Percentiles rank a stretch among this genome's conserved stretches.
Evolutionary conservation across 345 rosid species (phyloP).

Genomic region (Brassica cretica): DNA sequence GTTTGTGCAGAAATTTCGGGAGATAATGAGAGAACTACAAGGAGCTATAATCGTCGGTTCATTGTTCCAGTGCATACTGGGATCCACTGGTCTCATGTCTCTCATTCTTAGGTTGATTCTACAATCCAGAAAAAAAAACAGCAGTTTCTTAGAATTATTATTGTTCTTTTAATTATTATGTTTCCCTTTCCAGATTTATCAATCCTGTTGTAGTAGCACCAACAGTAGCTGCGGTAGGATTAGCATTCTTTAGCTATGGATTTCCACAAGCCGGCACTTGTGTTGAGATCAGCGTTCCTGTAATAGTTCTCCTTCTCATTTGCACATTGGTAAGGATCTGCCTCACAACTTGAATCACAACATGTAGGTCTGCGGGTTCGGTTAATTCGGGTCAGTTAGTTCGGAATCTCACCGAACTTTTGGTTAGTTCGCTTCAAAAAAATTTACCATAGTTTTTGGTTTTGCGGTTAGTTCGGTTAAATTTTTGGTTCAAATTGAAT

Average conservation of each 20-base stretch:
- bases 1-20: constrained; percentile 72
- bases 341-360: neutral
- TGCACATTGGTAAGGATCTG: constrained; percentile 71
- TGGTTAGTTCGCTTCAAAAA: too few species aligned
- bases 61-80: constrained; percentile 73
- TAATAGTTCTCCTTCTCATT: constrained; percentile 72
- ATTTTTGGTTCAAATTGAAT: too few species aligned
- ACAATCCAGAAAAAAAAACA: neutral
- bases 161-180: neutral
- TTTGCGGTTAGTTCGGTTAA: too few species aligned
- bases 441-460: too few species aligned
- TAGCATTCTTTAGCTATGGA: constrained; percentile 91
- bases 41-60: constrained; percentile 90
- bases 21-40: constrained; percentile 86
- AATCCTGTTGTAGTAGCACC: constrained; percentile 92
- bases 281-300: constrained; percentile 86
- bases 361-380: too few species aligned
- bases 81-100: constrained; percentile 81
- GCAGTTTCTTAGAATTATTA: neutral
- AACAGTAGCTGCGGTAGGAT: constrained; percentile 84
- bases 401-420: too few species aligned
- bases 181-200: constrained; percentile 55
- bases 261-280: constrained; percentile 95
- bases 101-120: constrained; percentile 63
- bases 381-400: too few species aligned